Conservation (phyloP, 257 asterid genomes). For the Nemophila menziesii region DNA sequence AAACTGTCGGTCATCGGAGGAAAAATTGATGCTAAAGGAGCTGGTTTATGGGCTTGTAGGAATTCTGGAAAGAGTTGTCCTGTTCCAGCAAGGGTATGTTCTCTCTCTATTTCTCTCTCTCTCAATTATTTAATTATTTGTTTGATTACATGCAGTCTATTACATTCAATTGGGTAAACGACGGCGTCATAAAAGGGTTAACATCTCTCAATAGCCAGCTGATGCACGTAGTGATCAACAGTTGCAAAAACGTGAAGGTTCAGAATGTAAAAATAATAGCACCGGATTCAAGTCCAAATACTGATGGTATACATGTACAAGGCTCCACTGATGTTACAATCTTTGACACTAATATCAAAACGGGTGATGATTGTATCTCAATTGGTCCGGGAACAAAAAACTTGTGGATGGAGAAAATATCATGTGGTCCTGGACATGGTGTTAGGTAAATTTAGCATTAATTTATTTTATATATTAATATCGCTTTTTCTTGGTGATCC, state of each 20-base stretch:
- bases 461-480: background rate
- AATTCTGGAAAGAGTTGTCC: background rate
- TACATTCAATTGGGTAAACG: background rate
- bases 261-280: background rate
- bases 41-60: background rate
- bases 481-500: background rate
- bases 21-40: background rate
- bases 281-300: background rate
- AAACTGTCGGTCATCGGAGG: background rate
- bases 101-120: background rate
- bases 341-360: background rate
- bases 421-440: conserved; percentile 1
- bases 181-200: background rate
- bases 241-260: background rate
- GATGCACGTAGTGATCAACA: background rate
- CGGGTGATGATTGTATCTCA: too few species aligned
- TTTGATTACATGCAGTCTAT: background rate
- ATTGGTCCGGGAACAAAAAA: too few species aligned
- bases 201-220: background rate
- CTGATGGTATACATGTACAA: background rate
- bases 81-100: conserved; percentile 1
- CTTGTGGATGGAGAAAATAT: background rate
- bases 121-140: background rate
- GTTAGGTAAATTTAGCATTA: background rate
- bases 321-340: background rate